Percentiles rank a stretch among this genome's conserved stretches.
Conservation (phyloP, 129 eudicot genomes). For the Heracleum sosnowskyi region DNA sequence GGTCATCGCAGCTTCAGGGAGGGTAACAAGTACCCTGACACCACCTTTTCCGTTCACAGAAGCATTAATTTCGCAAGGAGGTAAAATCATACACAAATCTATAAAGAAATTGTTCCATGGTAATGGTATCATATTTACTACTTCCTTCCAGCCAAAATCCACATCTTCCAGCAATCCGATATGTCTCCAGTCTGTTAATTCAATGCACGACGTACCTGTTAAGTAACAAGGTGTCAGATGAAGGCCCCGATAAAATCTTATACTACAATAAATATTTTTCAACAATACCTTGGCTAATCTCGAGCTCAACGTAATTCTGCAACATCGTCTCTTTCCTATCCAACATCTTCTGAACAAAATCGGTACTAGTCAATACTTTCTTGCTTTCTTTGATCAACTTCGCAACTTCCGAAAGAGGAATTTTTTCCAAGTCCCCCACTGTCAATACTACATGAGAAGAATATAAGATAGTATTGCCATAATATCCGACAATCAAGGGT, state of each 20-base stretch:
- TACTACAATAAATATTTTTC: too few species aligned
- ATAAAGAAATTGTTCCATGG: conserved; percentile 14
- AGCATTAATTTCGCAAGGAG: conserved; percentile 11
- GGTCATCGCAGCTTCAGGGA: conserved; percentile 6
- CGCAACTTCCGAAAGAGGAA: conserved; percentile 11
- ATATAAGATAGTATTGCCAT: conserved; percentile 15
- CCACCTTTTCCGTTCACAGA: conserved; percentile 7
- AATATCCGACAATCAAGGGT: conserved; percentile 15
- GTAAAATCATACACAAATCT: not conserved
- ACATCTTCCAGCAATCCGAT: conserved; percentile 9
- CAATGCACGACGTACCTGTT: not conserved
- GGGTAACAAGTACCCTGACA: conserved; percentile 11
- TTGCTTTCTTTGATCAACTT: conserved; percentile 18
- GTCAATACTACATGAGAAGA: not conserved
- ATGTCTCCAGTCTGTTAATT: conserved; percentile 19
- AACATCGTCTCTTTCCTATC: conserved; percentile 9
- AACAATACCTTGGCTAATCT: conserved; percentile 1
- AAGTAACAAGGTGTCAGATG: too few species aligned
- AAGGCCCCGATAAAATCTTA: too few species aligned
- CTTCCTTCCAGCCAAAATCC: conserved; percentile 16
- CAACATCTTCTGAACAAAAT: not conserved
- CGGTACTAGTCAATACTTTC: conserved; percentile 6
- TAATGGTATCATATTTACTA: conserved; percentile 8
- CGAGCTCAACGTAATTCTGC: not conserved
- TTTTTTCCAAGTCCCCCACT: conserved; percentile 4